These are phyloP conservation scores for Xylaria sp. DNA, from an alignment of 2,329 filamentous ascomycete genomes.

Conservation along the genomic window DNA sequence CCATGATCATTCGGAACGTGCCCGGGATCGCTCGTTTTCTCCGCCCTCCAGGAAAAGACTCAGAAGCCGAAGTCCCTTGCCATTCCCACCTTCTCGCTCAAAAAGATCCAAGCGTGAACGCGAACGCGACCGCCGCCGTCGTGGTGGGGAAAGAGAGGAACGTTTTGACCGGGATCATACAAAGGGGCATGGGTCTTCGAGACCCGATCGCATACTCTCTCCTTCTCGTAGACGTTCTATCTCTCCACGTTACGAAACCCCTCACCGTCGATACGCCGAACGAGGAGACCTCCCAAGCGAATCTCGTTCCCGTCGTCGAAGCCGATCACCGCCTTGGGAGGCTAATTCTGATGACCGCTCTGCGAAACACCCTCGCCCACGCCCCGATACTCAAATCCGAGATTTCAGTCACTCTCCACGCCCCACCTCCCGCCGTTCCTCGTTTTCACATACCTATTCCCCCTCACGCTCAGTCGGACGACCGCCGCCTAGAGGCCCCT, in stretches of 20 bases:
- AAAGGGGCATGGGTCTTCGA: slow-evolving; percentile 39
- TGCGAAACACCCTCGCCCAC: slow-evolving; percentile 37
- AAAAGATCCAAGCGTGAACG: slow-evolving; percentile 57
- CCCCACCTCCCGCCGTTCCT: slow-evolving; percentile 46
- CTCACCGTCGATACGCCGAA: slow-evolving; percentile 42
- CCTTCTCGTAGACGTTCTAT: slow-evolving; percentile 44
- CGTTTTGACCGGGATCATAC: slow-evolving; percentile 42
- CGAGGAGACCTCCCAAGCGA: slow-evolving; percentile 40
- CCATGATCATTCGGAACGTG: slow-evolving; percentile 50
- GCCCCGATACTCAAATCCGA: slow-evolving; percentile 40
- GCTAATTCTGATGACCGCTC: slow-evolving; percentile 39
- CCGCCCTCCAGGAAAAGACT: slow-evolving; percentile 55
- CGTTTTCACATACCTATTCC: slow-evolving; percentile 47
- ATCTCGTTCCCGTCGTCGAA: slow-evolving; percentile 41
- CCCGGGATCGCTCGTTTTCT: slow-evolving; percentile 49
- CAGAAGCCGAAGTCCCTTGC: slow-evolving; percentile 55
- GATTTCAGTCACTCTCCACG: slow-evolving; percentile 46
- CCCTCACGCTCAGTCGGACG: slow-evolving; percentile 42
- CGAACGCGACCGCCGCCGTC: slow-evolving; percentile 46
- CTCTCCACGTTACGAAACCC: slow-evolving; percentile 42
- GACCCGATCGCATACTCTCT: slow-evolving; percentile 37
- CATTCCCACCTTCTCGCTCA: slow-evolving; percentile 51
- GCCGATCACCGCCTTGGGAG: slow-evolving; percentile 44
- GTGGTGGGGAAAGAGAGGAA: slow-evolving; percentile 42
- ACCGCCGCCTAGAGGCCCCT: slow-evolving; percentile 38